Evolutionary conservation across 257 asterid species (phyloP), one percentile per base, ranked within the genome.

Genomic region (Solanum lignicaule): DNA sequence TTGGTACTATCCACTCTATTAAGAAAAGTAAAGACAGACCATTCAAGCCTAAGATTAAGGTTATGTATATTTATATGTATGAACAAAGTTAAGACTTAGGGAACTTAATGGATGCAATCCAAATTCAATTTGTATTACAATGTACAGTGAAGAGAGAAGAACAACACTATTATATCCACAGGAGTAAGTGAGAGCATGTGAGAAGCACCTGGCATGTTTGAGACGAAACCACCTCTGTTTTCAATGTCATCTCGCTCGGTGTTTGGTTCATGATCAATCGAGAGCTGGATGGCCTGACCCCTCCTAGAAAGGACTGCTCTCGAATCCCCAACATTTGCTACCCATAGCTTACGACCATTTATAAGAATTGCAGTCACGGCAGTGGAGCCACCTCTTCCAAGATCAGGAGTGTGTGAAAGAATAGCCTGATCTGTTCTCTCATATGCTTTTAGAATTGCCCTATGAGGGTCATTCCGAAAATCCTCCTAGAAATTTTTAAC

Each of bases 311-410:
- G 93, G 71, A 95, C 96, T n/a, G 98, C 99, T 38, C 99, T 93
- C 62, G 99, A 96, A 88, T 96, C 99, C 86, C 99, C 99, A 48
- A 96, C 96, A 89, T 96, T 96, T 81, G 99, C 98, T 46, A 96
- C 96, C 99, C 98, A 96, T 81, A 96, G 76, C 75, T 86, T 90
- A 69, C 91, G 88, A 46, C 92, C 87, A 65, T 95, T 90, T 85
- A 95, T 89, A 29, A 96, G 93, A 88, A 96, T 93, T 5, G 98
- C 99, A 16, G 98, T 96, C 29, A 96, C 99, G 4, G 99, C 99
- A 78, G 99, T 96, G 38, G 99, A 96, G 16, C 99, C 99, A 58
- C 99, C 99, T 88, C 96, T 90, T 66, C 99, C 99, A 43, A 96
- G 91, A 88, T 96, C 98, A 8, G 98, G 95, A 88, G 62, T 90